Evolutionary conservation across 2,329 filamentous ascomycete species (phyloP), one percentile per base, ranked within the genome.

Genomic region (Tothia fuscella): DNA sequence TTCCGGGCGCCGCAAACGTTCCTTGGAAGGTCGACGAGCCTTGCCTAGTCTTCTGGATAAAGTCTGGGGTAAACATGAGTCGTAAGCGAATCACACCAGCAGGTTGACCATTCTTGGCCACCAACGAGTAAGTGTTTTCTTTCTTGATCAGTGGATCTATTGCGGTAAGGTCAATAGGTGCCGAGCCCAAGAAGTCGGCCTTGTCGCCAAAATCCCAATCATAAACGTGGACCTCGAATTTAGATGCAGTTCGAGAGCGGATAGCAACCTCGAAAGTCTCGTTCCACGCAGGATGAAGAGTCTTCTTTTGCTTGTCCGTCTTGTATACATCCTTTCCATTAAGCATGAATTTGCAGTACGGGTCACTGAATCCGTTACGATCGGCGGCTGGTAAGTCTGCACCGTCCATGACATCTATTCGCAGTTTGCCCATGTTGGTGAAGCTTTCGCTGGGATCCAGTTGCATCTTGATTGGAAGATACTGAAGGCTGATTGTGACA

Each of bases 171-270:
- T 85, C 78, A 55, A 98, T 85, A 4, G 67, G 64, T 1, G 85
- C 71, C 45, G 71, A 73, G 33, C 91, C 91, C n/a, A 98, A 66
- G 57, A 82, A 83, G 60, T 98, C 91, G 1, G 88, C 86, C 62
- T 88, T 89, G 59, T 93, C 87, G 36, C 85, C 89, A 67, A 96
- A 93, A 59, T 98, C 91, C 76, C 89, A 98, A 57, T 98, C 91
- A 58, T 80, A 93, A 2, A 96, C 79, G 43, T 84, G 82, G 53
- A 86, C 78, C 24, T 71, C 72, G 62, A 98, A 91, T 20, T 91
- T 76, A 28, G 88, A 82, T 0, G 73, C 86, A 13, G 87, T 94
- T 45, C 91, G 75, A 12, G 87, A 93, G 14, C 84, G 78, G 40
- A 98, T 68, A 1, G 78, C 70, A 1, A 85, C 71, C 59, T 95